Percentiles rank a stretch among this genome's conserved stretches.
Conservation (phyloP, 2,329 filamentous ascomycete species). For the Byssochlamys sp. region DNA sequence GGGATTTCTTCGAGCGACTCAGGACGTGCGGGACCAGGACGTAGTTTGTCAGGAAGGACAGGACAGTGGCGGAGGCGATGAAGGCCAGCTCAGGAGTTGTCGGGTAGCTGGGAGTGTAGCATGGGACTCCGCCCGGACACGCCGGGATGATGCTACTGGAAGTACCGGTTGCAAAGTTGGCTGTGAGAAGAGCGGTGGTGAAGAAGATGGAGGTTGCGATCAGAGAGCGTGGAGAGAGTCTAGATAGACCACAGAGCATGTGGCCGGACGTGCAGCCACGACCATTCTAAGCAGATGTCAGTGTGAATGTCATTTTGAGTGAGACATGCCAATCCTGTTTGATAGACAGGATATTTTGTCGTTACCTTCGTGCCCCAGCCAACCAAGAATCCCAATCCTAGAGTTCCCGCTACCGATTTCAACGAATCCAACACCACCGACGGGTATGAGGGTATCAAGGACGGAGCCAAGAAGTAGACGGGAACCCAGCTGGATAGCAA, state of each 20-base stretch:
- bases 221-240: constrained; percentile 41
- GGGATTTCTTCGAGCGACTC: constrained; percentile 21
- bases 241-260: constrained; percentile 46
- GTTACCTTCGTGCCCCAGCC: constrained; percentile 46
- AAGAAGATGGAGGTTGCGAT: constrained; percentile 40
- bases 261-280: constrained; percentile 48
- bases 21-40: constrained; percentile 24
- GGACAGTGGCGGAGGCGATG: constrained; percentile 21
- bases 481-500: constrained; percentile 37
- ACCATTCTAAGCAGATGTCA: constrained; percentile 25
- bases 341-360: neutral
- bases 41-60: constrained; percentile 23
- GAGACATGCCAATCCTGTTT: neutral
- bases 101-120: constrained; percentile 40
- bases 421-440: constrained; percentile 21
- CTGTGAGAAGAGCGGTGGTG: constrained; percentile 34
- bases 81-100: constrained; percentile 24
- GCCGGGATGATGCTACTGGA: constrained; percentile 28
- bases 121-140: constrained; percentile 32
- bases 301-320: neutral
- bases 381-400: constrained; percentile 36
- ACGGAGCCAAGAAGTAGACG: constrained; percentile 34
- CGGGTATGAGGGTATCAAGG: constrained; percentile 37
- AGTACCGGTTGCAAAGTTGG: constrained; percentile 23
- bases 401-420: constrained; percentile 27